phyloP scores from a whole-genome alignment of 257 asterid genomes.

The Ilex asprella region DNA sequence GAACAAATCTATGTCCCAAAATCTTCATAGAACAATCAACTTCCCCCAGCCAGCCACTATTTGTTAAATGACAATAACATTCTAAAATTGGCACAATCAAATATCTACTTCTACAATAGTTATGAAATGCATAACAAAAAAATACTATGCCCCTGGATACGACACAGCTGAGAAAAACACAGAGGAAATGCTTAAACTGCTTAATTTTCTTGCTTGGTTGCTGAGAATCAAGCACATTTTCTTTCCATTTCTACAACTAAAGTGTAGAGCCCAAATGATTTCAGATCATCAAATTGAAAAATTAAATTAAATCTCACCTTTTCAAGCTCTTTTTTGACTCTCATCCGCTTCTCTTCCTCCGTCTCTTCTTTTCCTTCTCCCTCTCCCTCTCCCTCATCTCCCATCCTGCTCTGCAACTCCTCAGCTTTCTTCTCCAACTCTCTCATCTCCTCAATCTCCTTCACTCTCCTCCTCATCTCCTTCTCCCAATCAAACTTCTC shows the following conservation, averaged over 20 bases:
- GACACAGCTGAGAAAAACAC: too few species aligned
- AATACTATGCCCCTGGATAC: too few species aligned
- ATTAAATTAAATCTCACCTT: conserved; percentile 32
- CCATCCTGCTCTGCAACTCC: conserved; percentile 65
- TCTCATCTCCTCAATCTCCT: conserved; percentile 77
- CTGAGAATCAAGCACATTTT: too few species aligned
- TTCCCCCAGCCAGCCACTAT: neutral
- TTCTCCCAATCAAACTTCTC: conserved; percentile 67
- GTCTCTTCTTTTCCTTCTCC: conserved; percentile 42
- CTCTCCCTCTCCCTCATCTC: conserved; percentile 38
- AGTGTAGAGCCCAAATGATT: too few species aligned
- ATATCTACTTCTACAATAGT: too few species aligned
- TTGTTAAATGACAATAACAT: neutral
- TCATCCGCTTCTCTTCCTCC: conserved; percentile 74
- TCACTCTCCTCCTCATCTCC: conserved; percentile 81
- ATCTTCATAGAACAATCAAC: neutral
- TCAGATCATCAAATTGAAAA: neutral
- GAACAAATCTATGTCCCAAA: too few species aligned
- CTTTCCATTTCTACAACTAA: too few species aligned
- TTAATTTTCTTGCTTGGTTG: too few species aligned
- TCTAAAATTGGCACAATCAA: neutral
- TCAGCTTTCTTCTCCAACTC: conserved; percentile 90
- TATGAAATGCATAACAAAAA: too few species aligned
- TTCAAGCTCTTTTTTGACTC: conserved; percentile 80
- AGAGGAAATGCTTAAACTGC: too few species aligned